Evolutionary conservation across 2,329 filamentous ascomycete species (phyloP), one percentile per base, ranked within the genome.

Genomic region (Plectosphaerella cucumerina): DNA sequence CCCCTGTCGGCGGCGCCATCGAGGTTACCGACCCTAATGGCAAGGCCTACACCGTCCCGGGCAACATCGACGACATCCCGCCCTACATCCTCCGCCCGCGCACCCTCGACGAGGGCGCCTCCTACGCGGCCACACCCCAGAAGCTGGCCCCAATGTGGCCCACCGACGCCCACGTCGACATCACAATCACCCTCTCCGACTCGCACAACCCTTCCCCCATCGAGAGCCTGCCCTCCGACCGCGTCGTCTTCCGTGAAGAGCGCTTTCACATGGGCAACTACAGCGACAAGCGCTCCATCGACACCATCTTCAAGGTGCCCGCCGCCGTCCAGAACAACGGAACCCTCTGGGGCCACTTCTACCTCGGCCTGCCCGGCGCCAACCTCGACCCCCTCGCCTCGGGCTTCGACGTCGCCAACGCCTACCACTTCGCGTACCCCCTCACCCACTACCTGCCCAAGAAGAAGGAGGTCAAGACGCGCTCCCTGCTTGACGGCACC

Each of bases 311-410:
- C 64, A 71, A 77, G 3, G 84, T 97, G 4, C 93, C 94, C 3
- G 76, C 77, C 55, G 77, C 82, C 41, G 91, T 96, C 1, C 92
- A 97, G 75, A 80, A 91, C 59, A 97, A 97, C 66, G 91, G 90
- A 33, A 97, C 93, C 1, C 80, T 99, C 10, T 97, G 90, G 85
- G 93, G 89, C 3, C 94, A 99, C 68, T 95, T 97, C 70, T 96
- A 91, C 62, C 75, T 97, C 54, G 90, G 84, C 11, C 81, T 96
- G 57, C 73, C 84, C 10, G 93, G 92, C 49, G 81, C 82, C 53
- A 77, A 81, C 50, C 73, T 96, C 31, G 93, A 97, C 62, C 93
- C 93, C 3, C 78, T 78, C 10, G 79, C 82, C 50, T 74, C 83
- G 1, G 78, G 77, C 52, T 99, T 90, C 67, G 88, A 95, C 65